These are phyloP conservation scores for Candida mattraensis DNA, from an alignment of 805 yeast genomes.

Conservation along the genomic window DNA sequence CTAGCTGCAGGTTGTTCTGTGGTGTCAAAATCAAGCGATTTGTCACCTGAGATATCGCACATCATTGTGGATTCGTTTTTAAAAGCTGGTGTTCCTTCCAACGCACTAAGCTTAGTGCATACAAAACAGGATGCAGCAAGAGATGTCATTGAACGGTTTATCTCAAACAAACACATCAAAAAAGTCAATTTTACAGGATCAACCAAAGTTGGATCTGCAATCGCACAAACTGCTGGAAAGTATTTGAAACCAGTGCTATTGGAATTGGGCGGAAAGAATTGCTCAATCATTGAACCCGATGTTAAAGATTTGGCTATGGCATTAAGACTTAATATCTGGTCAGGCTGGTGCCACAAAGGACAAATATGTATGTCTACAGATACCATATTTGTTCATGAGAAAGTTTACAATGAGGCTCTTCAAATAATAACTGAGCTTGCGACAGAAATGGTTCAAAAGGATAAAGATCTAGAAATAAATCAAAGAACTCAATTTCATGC, in stretches of 20 bases:
- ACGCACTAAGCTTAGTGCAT: conserved; percentile 38
- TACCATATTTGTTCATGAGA: conserved; percentile 36
- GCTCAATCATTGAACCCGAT: conserved; percentile 34
- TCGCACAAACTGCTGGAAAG: conserved; percentile 39
- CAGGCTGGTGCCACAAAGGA: conserved; percentile 45
- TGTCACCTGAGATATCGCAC: conserved; percentile 36
- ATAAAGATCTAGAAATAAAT: conserved; percentile 17
- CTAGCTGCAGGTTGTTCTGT: conserved; percentile 52
- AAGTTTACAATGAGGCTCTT: conserved; percentile 34
- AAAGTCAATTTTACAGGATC: conserved; percentile 50
- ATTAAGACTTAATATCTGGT: conserved; percentile 29
- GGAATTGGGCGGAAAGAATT: conserved; percentile 49
- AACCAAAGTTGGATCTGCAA: conserved; percentile 37
- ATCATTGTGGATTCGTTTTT: conserved; percentile 35
- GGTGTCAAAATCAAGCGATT: conserved; percentile 41
- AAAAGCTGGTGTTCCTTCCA: conserved; percentile 40
- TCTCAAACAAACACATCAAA: conserved; percentile 30
- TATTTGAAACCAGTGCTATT: conserved; percentile 41
- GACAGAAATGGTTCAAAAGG: conserved; percentile 9
- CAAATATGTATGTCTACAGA: conserved; percentile 51
- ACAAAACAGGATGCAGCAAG: conserved; percentile 29
- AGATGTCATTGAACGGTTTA: conserved; percentile 27
- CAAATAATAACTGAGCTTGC: conserved; percentile 17
- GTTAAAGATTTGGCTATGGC: conserved; percentile 36
- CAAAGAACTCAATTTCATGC: conserved; percentile 35